Evolutionary conservation across 2,329 filamentous ascomycete genomes (phyloP).

Genomic region (Cordyceps militaris): DNA sequence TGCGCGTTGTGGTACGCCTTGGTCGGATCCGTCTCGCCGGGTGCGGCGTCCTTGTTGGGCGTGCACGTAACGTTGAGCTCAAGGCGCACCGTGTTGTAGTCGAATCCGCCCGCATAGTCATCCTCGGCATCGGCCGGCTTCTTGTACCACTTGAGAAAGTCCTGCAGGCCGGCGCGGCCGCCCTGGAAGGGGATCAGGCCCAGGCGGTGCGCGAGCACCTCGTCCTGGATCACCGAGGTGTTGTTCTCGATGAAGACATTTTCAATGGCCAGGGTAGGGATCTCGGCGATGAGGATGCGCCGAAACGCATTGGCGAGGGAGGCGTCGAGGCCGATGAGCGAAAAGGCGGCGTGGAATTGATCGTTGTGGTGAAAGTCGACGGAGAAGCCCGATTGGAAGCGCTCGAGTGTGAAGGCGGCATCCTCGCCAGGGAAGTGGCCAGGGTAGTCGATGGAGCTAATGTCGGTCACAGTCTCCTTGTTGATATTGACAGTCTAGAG

Average conservation of each 20-base stretch:
- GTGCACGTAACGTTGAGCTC: slow-evolving; percentile 73
- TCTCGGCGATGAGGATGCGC: slow-evolving; percentile 89
- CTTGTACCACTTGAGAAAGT: slow-evolving; percentile 75
- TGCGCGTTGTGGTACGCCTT: slow-evolving; percentile 83
- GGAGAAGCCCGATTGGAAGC: slow-evolving; percentile 63
- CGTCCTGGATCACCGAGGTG: slow-evolving; percentile 95
- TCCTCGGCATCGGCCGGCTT: slow-evolving; percentile 60
- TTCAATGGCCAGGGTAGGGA: slow-evolving; percentile 91
- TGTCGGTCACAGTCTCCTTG: slow-evolving; percentile 82
- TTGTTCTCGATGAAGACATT: slow-evolving; percentile 91
- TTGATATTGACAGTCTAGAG: slow-evolving; percentile 76
- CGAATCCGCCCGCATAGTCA: slow-evolving; percentile 52
- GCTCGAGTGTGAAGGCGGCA: slow-evolving; percentile 67
- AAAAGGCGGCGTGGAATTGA: slow-evolving; percentile 74
- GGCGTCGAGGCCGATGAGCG: slow-evolving; percentile 84
- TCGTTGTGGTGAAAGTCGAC: slow-evolving; percentile 82
- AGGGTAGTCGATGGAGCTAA: slow-evolving; percentile 85
- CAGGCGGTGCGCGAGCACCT: slow-evolving; percentile 84
- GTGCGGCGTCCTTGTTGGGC: slow-evolving; percentile 64
- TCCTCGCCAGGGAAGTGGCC: slow-evolving; percentile 87
- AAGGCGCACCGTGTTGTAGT: slow-evolving; percentile 84
- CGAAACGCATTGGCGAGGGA: slow-evolving; percentile 95
- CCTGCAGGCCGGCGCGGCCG: slow-evolving; percentile 63
- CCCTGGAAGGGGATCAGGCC: slow-evolving; percentile 87
- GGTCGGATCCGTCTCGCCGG: slow-evolving; percentile 69